phyloP scores from a whole-genome alignment of 768 basidiomycete species.

The Lactarius psammicola region DNA sequence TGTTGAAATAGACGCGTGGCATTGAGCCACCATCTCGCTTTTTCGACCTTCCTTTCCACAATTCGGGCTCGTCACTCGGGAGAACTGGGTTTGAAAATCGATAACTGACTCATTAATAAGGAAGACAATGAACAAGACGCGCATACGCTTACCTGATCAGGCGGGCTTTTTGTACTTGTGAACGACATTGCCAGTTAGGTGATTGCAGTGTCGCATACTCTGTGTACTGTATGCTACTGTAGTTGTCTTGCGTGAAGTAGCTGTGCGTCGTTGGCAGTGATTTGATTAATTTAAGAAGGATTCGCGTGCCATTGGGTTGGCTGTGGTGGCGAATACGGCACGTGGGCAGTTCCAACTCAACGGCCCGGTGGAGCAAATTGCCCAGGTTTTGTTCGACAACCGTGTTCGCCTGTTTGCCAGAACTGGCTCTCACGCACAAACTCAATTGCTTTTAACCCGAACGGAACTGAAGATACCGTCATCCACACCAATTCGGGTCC shows the following conservation, averaged over 20 bases:
- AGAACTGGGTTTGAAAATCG: constrained; percentile 12
- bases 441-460: background rate
- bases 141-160: constrained; percentile 10
- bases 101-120: constrained; percentile 1
- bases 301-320: background rate
- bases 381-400: background rate
- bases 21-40: background rate
- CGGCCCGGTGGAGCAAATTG: background rate
- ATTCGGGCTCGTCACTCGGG: background rate
- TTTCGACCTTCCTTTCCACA: background rate
- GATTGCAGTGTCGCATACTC: background rate
- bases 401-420: background rate
- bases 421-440: background rate
- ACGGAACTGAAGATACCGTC: background rate
- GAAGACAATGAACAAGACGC: constrained; percentile 3
- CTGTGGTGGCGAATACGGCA: background rate
- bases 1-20: background rate
- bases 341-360: background rate
- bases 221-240: constrained; percentile 4
- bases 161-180: background rate
- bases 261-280: background rate
- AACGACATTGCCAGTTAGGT: background rate
- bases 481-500: background rate
- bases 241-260: background rate
- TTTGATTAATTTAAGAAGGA: background rate